phyloP scores from a whole-genome alignment of 495 filamentous ascomycete species.

The Xylaria intraflava region DNA sequence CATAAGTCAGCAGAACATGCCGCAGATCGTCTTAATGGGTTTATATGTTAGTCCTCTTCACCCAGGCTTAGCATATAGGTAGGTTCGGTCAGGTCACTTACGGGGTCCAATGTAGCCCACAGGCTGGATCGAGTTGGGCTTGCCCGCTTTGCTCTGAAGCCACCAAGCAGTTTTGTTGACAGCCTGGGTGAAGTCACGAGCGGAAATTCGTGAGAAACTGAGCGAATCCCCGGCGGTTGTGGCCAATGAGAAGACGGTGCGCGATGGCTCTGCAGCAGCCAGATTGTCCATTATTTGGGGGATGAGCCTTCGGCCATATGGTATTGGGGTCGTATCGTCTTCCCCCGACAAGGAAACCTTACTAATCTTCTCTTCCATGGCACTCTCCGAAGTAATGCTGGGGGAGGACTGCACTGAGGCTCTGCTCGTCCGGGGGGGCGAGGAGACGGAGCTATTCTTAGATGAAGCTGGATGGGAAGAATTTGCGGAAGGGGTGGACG shows the following conservation, averaged over 20 bases:
- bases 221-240: neutral
- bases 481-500: neutral
- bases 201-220: slow-evolving; percentile 12
- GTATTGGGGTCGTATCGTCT: neutral
- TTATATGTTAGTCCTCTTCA: neutral
- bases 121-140: slow-evolving; percentile 2
- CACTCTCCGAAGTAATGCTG: neutral
- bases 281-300: slow-evolving; percentile 23
- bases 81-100: slow-evolving; percentile 4
- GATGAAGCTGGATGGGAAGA: neutral
- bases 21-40: slow-evolving; percentile 15
- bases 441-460: neutral
- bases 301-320: slow-evolving; percentile 18
- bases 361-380: neutral
- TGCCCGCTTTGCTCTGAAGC: slow-evolving; percentile 7
- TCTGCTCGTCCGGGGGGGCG: neutral
- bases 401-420: neutral
- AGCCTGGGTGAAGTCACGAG: slow-evolving; percentile 18
- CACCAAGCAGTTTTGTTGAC: slow-evolving; percentile 25
- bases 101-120: slow-evolving; percentile 21
- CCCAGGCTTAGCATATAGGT: neutral
- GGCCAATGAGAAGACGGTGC: slow-evolving; percentile 17
- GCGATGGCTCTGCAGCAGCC: slow-evolving; percentile 16
- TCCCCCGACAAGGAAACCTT: neutral
- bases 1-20: slow-evolving; percentile 16